phyloP scores from a whole-genome alignment of 2,329 filamentous ascomycete genomes.

The Aspergillus sp. region DNA sequence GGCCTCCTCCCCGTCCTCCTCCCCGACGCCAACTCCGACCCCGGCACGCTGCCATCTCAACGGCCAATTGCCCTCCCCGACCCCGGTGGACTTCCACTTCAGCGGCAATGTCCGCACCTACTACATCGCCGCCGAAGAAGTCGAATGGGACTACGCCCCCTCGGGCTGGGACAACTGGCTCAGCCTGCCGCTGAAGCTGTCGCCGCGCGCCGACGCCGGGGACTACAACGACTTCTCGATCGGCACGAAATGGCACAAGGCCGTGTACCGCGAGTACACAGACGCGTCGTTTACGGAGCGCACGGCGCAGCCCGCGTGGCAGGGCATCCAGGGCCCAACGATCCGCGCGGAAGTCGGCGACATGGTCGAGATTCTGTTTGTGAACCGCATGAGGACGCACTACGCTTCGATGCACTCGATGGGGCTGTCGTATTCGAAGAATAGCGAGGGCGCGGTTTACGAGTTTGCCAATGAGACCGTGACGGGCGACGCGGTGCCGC shows the following conservation, averaged over 20 bases:
- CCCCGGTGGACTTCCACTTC: conserved; percentile 1
- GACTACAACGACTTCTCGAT: neutral
- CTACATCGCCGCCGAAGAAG: conserved; percentile 4
- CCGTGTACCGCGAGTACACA: conserved; percentile 25
- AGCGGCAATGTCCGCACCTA: conserved; percentile 2
- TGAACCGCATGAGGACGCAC: neutral
- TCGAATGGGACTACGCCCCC: conserved; percentile 4
- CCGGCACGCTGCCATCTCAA: neutral
- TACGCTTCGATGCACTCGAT: conserved; percentile 3
- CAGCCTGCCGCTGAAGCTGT: conserved; percentile 8
- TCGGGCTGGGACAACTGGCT: conserved; percentile 7
- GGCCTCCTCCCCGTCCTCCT: neutral
- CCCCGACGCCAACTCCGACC: neutral
- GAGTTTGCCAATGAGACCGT: neutral
- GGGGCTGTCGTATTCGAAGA: conserved; percentile 1
- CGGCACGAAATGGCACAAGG: conserved; percentile 20
- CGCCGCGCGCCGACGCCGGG: conserved; percentile 5
- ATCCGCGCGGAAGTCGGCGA: conserved; percentile 2
- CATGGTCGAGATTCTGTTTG: conserved; percentile 2
- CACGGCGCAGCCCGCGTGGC: conserved; percentile 17
- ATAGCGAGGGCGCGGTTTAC: conserved; percentile 1
- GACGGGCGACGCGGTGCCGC: conserved; percentile 1
- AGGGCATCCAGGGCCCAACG: conserved; percentile 6
- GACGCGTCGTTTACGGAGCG: conserved; percentile 15
- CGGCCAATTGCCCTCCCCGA: neutral